A percentile compares a stretch with the other conserved stretches of the same genome.
These are phyloP conservation scores for Fusarium abutilonis DNA, from an alignment of 2,329 filamentous ascomycete species.

Conservation along the genomic window DNA sequence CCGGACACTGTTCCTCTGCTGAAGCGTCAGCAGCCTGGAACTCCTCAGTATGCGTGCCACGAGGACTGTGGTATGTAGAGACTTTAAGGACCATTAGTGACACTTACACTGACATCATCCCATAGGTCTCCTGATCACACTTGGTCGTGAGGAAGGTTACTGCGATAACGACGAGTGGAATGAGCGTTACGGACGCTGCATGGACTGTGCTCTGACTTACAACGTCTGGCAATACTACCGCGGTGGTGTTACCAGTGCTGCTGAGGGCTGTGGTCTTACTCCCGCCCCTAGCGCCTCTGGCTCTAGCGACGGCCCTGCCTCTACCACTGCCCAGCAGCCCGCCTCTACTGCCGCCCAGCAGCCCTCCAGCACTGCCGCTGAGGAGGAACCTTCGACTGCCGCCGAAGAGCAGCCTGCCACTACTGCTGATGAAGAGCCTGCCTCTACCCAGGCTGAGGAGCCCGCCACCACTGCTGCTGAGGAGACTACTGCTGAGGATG, in stretches of 20 bases:
- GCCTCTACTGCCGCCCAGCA: background rate
- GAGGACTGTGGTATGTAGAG: conserved; percentile 56
- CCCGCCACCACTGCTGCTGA: background rate
- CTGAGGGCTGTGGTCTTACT: conserved; percentile 44
- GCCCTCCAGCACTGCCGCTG: background rate
- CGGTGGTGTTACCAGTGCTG: conserved; percentile 48
- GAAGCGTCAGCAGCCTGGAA: conserved; percentile 57
- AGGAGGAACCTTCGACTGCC: background rate
- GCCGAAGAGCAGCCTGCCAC: background rate
- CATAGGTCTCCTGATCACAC: conserved; percentile 46
- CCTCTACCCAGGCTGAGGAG: background rate
- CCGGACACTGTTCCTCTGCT: conserved; percentile 44
- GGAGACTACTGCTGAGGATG: no score
- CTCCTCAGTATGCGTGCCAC: conserved; percentile 57
- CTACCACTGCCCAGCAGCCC: conserved; percentile 4
- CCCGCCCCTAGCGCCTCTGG: conserved; percentile 34
- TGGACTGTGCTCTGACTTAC: conserved; percentile 55
- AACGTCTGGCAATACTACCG: conserved; percentile 59
- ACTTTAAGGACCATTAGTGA: rapidly evolving
- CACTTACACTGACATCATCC: background rate
- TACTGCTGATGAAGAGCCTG: background rate
- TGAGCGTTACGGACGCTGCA: conserved; percentile 53
- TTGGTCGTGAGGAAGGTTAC: conserved; percentile 48
- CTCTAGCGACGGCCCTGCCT: background rate
- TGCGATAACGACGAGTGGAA: conserved; percentile 54